These are phyloP conservation scores for Pythium rhizo-oryzae DNA, from an alignment of 352 stramenopile species.

Conservation along the genomic window DNA sequence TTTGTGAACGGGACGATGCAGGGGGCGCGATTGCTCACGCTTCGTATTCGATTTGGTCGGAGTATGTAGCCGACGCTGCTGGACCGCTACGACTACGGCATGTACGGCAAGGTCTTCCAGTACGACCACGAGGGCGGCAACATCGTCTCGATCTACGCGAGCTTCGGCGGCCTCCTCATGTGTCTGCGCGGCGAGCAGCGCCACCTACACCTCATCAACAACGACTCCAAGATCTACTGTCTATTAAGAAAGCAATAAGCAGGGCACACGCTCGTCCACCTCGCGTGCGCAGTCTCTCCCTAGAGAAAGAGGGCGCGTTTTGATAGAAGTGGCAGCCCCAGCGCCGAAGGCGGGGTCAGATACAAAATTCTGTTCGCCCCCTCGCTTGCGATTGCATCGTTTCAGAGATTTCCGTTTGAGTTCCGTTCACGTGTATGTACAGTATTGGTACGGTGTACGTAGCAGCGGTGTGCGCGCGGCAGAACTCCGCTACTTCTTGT, in stretches of 20 bases:
- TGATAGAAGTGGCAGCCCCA: background rate
- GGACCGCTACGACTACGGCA: conserved; percentile 99
- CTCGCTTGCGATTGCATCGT: background rate
- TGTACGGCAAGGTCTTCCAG: conserved; percentile 98
- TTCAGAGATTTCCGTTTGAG: too few relatives aligned
- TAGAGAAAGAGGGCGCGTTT: background rate
- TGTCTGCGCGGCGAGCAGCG: conserved; percentile 96
- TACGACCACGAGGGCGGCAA: conserved; percentile 96
- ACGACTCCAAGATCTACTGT: conserved; percentile 96
- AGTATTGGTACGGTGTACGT: background rate
- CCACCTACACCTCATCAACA: conserved; percentile 97
- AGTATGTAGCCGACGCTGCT: conserved; percentile 82
- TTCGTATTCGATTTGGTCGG: background rate
- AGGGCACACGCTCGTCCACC: background rate
- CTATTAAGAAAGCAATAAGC: conserved; percentile 87
- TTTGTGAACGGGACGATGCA: background rate
- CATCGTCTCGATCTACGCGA: conserved; percentile 94
- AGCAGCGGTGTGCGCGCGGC: too few relatives aligned
- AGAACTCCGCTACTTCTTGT: conserved; percentile 23
- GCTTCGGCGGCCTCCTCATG: conserved; percentile 98
- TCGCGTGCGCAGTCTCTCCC: background rate
- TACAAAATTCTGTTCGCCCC: too few relatives aligned
- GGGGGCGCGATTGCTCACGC: background rate
- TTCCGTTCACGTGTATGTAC: background rate
- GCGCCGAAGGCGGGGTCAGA: too few relatives aligned